Evolutionary conservation across 2,329 filamentous ascomycete species (phyloP).

Genomic region (Tolypocladium tundrense): DNA sequence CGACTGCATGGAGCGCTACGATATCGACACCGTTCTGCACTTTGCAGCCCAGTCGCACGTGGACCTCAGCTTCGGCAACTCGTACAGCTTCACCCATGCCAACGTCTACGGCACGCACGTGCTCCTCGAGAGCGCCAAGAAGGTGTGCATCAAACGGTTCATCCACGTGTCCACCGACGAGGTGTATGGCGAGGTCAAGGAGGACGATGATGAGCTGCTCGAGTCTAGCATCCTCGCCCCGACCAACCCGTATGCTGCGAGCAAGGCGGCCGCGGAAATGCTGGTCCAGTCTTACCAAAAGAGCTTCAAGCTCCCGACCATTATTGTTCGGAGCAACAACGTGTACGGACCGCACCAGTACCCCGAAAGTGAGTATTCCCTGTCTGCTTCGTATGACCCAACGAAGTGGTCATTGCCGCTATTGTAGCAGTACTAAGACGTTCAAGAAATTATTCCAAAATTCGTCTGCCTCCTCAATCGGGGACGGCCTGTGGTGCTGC

Average conservation of each 20-base stretch:
- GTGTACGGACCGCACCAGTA: conserved; percentile 80
- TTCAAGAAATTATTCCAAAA: conserved; percentile 70
- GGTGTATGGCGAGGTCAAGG: conserved; percentile 71
- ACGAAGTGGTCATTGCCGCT: background rate
- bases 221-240: conserved; percentile 68
- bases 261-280: conserved; percentile 77
- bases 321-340: conserved; percentile 76
- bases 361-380: conserved; percentile 56
- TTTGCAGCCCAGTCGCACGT: conserved; percentile 83
- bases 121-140: conserved; percentile 65
- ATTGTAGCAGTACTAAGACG: background rate
- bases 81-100: conserved; percentile 69
- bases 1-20: conserved; percentile 58
- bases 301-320: conserved; percentile 69
- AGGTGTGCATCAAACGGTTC: conserved; percentile 60
- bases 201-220: conserved; percentile 59
- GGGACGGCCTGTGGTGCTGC: conserved; percentile 56
- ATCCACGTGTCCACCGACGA: conserved; percentile 80
- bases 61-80: conserved; percentile 73
- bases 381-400: conserved; percentile 1
- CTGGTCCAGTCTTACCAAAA: conserved; percentile 79
- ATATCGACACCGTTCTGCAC: conserved; percentile 72
- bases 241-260: conserved; percentile 73
- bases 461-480: conserved; percentile 65
- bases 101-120: conserved; percentile 82